phyloP scores from a whole-genome alignment of 768 basidiomycete genomes.

The Mycena maculata region DNA sequence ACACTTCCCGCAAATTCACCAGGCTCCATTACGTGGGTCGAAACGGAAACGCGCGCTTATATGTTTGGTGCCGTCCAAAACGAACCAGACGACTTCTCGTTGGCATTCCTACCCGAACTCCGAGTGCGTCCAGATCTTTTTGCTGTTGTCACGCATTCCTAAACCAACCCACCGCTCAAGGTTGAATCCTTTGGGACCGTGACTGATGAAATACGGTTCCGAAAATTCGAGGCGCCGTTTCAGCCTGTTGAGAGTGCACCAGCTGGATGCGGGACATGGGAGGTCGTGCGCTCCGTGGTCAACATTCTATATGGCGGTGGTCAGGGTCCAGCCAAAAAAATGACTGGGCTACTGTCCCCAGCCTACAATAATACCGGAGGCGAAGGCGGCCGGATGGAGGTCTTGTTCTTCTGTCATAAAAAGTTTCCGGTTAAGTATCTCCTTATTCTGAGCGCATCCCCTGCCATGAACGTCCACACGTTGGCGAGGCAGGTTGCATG shows the following conservation, averaged over 20 bases:
- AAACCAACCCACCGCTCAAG: slow-evolving; percentile 38
- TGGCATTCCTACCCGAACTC: slow-evolving; percentile 42
- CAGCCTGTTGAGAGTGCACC: not conserved
- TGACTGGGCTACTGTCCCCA: slow-evolving; percentile 2
- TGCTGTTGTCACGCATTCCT: slow-evolving; percentile 43
- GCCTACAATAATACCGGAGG: slow-evolving; percentile 29
- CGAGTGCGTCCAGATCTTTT: slow-evolving; percentile 45
- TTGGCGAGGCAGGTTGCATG: slow-evolving; percentile 40
- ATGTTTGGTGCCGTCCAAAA: slow-evolving; percentile 47
- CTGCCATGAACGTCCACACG: slow-evolving; percentile 24
- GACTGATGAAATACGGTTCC: slow-evolving; percentile 22
- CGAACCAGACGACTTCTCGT: slow-evolving; percentile 40
- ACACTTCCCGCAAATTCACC: slow-evolving; percentile 28
- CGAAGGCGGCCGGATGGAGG: not conserved
- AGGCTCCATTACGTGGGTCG: slow-evolving; percentile 40
- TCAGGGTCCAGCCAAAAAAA: not conserved
- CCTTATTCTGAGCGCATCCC: slow-evolving; percentile 41
- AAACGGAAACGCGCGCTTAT: slow-evolving; percentile 39
- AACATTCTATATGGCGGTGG: slow-evolving; percentile 38
- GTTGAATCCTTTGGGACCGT: slow-evolving; percentile 42
- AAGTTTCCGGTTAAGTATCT: slow-evolving; percentile 32
- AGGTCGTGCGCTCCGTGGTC: slow-evolving; percentile 22
- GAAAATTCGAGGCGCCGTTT: slow-evolving; percentile 39
- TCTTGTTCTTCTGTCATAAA: slow-evolving; percentile 45
- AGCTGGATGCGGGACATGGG: slow-evolving; percentile 29